phyloP scores from a whole-genome alignment of 1,139 yeast species.

The Candida sp. region DNA sequence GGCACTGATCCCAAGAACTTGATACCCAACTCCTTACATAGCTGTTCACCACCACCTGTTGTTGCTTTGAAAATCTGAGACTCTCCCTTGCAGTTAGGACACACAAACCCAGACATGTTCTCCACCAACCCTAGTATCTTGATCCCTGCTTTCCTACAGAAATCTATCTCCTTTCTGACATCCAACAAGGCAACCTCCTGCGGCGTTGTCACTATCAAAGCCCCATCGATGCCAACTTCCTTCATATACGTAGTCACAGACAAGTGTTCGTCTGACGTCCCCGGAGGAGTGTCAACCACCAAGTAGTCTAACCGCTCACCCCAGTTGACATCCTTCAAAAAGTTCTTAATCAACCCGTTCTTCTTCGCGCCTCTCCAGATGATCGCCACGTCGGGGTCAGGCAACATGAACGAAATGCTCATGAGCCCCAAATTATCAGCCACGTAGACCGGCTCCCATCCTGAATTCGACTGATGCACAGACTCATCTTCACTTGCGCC shows the following conservation, averaged over 20 bases:
- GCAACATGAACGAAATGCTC: constrained; percentile 96
- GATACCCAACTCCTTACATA: constrained; percentile 79
- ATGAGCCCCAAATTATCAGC: constrained; percentile 94
- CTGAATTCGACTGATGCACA: constrained; percentile 87
- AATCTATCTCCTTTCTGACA: constrained; percentile 95
- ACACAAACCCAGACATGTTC: constrained; percentile 98
- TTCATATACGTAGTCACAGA: constrained; percentile 88
- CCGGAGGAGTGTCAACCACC: constrained; percentile 97
- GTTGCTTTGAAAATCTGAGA: constrained; percentile 93
- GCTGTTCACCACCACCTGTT: constrained; percentile 92
- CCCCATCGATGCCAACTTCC: constrained; percentile 95
- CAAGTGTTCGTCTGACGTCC: constrained; percentile 97
- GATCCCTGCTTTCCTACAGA: constrained; percentile 90
- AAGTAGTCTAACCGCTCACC: constrained; percentile 84
- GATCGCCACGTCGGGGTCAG: constrained; percentile 91
- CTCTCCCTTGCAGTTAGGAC: constrained; percentile 92
- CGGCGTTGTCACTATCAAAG: constrained; percentile 94
- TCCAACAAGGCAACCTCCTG: constrained; percentile 97
- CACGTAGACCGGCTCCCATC: constrained; percentile 97
- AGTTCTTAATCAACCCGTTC: constrained; percentile 91
- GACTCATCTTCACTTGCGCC: constrained; percentile 84
- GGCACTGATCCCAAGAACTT: constrained; percentile 93
- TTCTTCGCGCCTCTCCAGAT: constrained; percentile 98
- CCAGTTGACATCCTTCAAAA: constrained; percentile 96
- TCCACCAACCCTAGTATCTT: constrained; percentile 90